Evolutionary conservation across 495 filamentous ascomycete species (phyloP), one percentile per base, ranked within the genome.

Genomic region (Xylaria intraflava): DNA sequence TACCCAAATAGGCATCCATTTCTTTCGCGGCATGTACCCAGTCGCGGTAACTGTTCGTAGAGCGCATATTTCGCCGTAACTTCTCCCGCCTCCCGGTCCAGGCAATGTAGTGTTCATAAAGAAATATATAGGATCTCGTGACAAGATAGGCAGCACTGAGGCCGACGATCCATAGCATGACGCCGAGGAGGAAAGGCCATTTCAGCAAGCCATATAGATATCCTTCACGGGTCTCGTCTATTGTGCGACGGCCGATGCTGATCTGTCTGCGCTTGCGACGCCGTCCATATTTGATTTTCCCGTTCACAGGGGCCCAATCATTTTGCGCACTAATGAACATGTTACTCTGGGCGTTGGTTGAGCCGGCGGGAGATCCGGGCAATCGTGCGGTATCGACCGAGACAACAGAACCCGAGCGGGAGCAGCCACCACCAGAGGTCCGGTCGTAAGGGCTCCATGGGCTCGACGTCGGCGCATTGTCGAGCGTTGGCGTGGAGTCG

Each of bases 181-280:
- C 90, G 26, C 84, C 71, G 16, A 88, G 59, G 26, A 98, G 72
- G 53, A 98, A 79, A 6, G 93, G 94, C 89, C 90, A 96, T 67
- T 96, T 95, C 41, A 95, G 72, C 23, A 97, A 62, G 1, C 77
- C 78, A 66, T 98, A 97, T 12, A 94, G 77, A 59, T 91, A 89
- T 0, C 93, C 93, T 70, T 98, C 93, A 44, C 93, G 75, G 2
- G 92, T 96, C 69, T 98, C 93, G 66, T 98, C 93, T 56, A 82
- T 88, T 47, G 83, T 84, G 46, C 86, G 76, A 11, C 64, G 57
- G 16, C 72, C 70, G 3, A 73, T 50, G 39, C 54, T 56, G 19
- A 53, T 66, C 61, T 59, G 69, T 49, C 59, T 61, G 41, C 58
- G 58, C 38, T 59, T 62, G 39, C 55, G 56, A 16, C 44, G 58